Evolutionary conservation across 192 early-diverging fungal species (phyloP), one percentile per base, ranked within the genome.

Genomic region (Phlyctochytrium planicorne): DNA sequence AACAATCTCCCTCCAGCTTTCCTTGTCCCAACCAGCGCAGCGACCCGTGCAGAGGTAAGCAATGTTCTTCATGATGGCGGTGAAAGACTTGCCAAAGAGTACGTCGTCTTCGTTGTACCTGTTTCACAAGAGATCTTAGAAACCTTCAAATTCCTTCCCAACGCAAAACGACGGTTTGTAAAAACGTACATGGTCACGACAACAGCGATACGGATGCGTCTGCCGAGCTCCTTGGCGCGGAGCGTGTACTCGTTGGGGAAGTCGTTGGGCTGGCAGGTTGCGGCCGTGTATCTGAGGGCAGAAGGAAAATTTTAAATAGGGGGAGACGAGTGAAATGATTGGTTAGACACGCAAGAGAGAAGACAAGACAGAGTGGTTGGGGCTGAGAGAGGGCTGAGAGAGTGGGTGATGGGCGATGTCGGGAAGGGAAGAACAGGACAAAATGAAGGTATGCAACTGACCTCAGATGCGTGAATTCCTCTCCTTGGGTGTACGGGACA

Each of bases 141-240:
- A n/a, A n/a, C n/a, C n/a, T n/a, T 50, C 10, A 10, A 50, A n/a
- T 10, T n/a, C n/a, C n/a, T n/a, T n/a, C n/a, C n/a, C n/a, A n/a
- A n/a, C n/a, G n/a, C n/a, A n/a, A 3, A 3, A 23, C 24, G 33
- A 27, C 16, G 50, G 4, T 3, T 31, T 34, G n/a, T n/a, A n/a
- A n/a, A n/a, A n/a, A n/a, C 66, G 20, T 83, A 89, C 88, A 90
- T 92, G 40, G 91, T 92, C 1, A 88, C 64, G 52, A 92, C 89
- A 53, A 91, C 82, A 33, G 89, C 87, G 10, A 92, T 60, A 63
- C 87, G 86, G 6, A 84, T 89, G 52, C 85, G 65, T 32, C 88
- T 60, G 53, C 84, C 77, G 62, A 75, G 74, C 31, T 80, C 63
- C n/a, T 79, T 70, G 24, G 79, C 87, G 1, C 89, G 75, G 4